phyloP scores from a whole-genome alignment of 495 filamentous ascomycete genomes.

The Neurospora sp. region DNA sequence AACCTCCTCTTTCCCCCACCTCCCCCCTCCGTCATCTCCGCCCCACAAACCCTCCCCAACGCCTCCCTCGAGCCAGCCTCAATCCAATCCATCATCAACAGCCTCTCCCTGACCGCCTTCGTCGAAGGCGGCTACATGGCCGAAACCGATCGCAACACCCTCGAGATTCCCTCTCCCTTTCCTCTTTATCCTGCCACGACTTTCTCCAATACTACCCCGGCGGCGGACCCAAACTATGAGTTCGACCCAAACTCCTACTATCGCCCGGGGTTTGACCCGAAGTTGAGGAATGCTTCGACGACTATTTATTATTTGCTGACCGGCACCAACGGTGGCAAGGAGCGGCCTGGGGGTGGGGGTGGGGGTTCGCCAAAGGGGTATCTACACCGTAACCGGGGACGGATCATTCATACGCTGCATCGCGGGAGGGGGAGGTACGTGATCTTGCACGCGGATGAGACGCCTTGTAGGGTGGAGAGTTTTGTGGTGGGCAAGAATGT shows the following conservation, averaged over 20 bases:
- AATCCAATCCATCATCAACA: slow-evolving; percentile 31
- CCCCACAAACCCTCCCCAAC: slow-evolving; percentile 15
- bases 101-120: slow-evolving; percentile 40
- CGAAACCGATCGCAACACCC: slow-evolving; percentile 49
- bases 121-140: slow-evolving; percentile 56
- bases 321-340: slow-evolving; percentile 12
- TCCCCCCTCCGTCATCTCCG: slow-evolving; percentile 5
- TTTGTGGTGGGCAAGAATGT: slow-evolving; percentile 52
- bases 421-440: slow-evolving; percentile 51
- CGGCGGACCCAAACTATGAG: neutral
- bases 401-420: slow-evolving; percentile 54
- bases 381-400: slow-evolving; percentile 50
- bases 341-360: neutral
- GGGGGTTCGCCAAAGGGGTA: slow-evolving; percentile 35
- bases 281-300: slow-evolving; percentile 35
- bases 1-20: neutral
- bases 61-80: slow-evolving; percentile 22
- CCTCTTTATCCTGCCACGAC: slow-evolving; percentile 11
- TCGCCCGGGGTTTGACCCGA: slow-evolving; percentile 24
- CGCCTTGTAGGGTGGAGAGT: slow-evolving; percentile 42
- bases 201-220: neutral
- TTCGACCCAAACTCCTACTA: slow-evolving; percentile 3
- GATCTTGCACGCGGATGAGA: slow-evolving; percentile 39
- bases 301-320: slow-evolving; percentile 58
- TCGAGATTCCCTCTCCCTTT: slow-evolving; percentile 42